Conservation (phyloP, 371 early-diverging fungal genomes). For the Blakeslea trispora region DNA sequence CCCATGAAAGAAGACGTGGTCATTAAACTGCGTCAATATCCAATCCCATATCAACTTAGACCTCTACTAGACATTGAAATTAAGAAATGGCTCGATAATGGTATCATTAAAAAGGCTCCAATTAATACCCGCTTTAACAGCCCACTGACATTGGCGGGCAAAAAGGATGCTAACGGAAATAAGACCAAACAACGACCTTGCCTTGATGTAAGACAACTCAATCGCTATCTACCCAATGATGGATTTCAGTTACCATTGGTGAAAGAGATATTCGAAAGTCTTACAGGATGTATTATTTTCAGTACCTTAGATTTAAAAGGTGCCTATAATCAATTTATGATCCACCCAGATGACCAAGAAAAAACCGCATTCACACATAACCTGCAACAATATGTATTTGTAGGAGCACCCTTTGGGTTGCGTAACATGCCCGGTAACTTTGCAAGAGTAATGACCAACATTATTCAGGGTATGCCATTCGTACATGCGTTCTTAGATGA, state of each 20-base stretch:
- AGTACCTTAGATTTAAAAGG: not conserved
- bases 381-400: not conserved
- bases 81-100: too few species aligned
- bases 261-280: not conserved
- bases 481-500: too few species aligned
- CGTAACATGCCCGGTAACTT: too few species aligned
- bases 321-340: not conserved
- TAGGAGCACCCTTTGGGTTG: not conserved
- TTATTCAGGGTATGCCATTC: too few species aligned
- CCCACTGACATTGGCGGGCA: not conserved
- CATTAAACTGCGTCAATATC: too few species aligned
- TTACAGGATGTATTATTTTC: not conserved
- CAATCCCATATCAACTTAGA: too few species aligned
- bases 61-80: too few species aligned
- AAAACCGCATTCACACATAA: conserved; percentile 1
- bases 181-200: not conserved
- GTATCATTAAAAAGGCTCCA: too few species aligned
- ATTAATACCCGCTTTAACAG: not conserved
- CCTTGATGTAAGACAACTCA: not conserved
- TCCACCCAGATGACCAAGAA: not conserved
- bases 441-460: too few species aligned
- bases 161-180: conserved; percentile 1
- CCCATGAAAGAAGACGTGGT: too few species aligned
- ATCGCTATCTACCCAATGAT: not conserved
- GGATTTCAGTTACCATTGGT: not conserved